Conservation (phyloP, 1,139 yeast species). For the Candida tropicalis region DNA sequence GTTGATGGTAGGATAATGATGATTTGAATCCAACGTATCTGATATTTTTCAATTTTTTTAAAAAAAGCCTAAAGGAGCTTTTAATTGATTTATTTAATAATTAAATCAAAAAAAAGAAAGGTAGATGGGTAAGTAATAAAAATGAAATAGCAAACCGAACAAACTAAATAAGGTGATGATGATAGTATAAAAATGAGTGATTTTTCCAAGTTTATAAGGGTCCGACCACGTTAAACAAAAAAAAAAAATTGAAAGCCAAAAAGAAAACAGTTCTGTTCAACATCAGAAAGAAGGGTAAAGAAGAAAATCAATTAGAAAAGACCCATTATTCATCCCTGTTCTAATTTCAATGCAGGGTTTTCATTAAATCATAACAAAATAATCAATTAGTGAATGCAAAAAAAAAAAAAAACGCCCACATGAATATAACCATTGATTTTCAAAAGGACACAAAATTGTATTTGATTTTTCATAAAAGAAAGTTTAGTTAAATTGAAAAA, state of each 20-base stretch:
- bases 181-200: not conserved
- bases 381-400: not conserved
- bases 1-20: not conserved
- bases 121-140: not conserved
- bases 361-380: not conserved
- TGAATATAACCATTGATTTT: too few relatives aligned
- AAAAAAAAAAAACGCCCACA: not conserved
- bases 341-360: not conserved
- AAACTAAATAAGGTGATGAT: slow-evolving; percentile 3
- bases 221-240: not conserved
- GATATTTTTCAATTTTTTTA: not conserved
- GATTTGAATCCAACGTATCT: not conserved
- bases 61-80: not conserved
- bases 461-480: not conserved
- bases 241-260: not conserved
- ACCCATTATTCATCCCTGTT: slow-evolving; percentile 3
- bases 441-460: not conserved
- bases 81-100: not conserved
- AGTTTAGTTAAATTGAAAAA: not conserved
- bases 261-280: not conserved
- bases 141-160: not conserved
- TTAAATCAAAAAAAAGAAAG: not conserved
- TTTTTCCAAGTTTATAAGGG: not conserved
- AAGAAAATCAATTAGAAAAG: not conserved
- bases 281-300: not conserved